Conservation (phyloP, 495 filamentous ascomycete genomes). For the Penicillium angulare region DNA sequence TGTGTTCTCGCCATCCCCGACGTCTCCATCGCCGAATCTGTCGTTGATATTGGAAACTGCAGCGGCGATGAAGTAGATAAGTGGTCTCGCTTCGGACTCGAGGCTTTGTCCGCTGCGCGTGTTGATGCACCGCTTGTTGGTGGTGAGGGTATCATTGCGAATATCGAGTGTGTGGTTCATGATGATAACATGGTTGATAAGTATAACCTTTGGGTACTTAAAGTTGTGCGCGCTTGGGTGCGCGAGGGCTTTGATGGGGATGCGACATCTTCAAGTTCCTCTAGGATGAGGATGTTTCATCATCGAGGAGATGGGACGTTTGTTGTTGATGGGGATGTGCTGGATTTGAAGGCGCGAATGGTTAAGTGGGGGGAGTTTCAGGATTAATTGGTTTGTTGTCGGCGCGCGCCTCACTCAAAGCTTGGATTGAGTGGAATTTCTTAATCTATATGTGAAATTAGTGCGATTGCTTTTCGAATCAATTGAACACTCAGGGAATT, state of each 20-base stretch:
- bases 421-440: background rate
- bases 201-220: slow-evolving; percentile 37
- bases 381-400: slow-evolving; percentile 24
- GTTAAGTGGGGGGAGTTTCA: slow-evolving; percentile 38
- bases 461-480: background rate
- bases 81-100: slow-evolving; percentile 31
- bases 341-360: slow-evolving; percentile 35
- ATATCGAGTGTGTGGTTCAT: slow-evolving; percentile 37
- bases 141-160: slow-evolving; percentile 28
- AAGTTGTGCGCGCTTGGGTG: slow-evolving; percentile 15
- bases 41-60: slow-evolving; percentile 35
- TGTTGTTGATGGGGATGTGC: slow-evolving; percentile 33
- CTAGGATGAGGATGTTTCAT: slow-evolving; percentile 34
- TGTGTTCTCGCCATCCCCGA: slow-evolving; percentile 33
- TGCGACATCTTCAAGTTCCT: slow-evolving; percentile 19
- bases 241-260: background rate
- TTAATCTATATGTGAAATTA: background rate
- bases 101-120: slow-evolving; percentile 27
- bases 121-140: slow-evolving; percentile 35
- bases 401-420: too few relatives aligned
- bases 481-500: too few relatives aligned
- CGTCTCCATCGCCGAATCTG: slow-evolving; percentile 24
- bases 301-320: slow-evolving; percentile 37
- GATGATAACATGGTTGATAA: slow-evolving; percentile 34
- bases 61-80: slow-evolving; percentile 4